Evolutionary conservation across 306 rosid species (phyloP), one percentile per base, ranked within the genome.

Genomic region (Prunus armeniaca): DNA sequence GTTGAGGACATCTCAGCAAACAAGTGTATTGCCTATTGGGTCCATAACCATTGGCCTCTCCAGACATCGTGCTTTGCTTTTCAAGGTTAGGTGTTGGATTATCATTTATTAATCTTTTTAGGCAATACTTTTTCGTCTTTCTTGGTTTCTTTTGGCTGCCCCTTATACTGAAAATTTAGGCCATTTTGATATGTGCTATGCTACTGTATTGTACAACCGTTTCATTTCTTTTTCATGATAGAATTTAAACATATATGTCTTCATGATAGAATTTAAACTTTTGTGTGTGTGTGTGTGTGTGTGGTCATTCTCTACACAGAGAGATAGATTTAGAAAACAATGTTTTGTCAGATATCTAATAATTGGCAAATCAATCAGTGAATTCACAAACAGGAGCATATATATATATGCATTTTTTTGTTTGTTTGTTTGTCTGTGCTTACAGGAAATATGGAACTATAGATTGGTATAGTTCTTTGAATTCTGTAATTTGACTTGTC

Each of bases 21-120:
- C 97, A 73, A 87, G 92, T 79, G 88, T 95, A 72, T 82, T 92
- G 79, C 99, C 97, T 58, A 86, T 95, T 76, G 99, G 99, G 76
- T 92, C 96, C 79, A 84, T 95, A 67, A 87, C 92, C 76, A 73
- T 95, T 88, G 99, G 99, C 85, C 92, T 92, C 69, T 95, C 97
- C 60, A 88, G 99, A 82, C 99, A 95, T 47, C 97, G 98, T 20
- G 98, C 98, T 61, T 87, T 94, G 83, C 97, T 94, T 89, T 95
- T 90, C 87, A 95, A 95, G 99, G 99, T 95, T 74, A 75, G 86
- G 60, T 65, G 67, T 80, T 20, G 34, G 76, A 27, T 72, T 70
- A 73, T 66, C 63, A 25, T 27, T 12, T 41, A 61, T 69, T 45
- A 43, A 58, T 19, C 12, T 6, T 14, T 10, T 61, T 7, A 27